Percentiles rank a stretch among this genome's conserved stretches.
Evolutionary conservation across 805 yeast genomes (phyloP).

Genomic region (Zygoascus ofunaensis): DNA sequence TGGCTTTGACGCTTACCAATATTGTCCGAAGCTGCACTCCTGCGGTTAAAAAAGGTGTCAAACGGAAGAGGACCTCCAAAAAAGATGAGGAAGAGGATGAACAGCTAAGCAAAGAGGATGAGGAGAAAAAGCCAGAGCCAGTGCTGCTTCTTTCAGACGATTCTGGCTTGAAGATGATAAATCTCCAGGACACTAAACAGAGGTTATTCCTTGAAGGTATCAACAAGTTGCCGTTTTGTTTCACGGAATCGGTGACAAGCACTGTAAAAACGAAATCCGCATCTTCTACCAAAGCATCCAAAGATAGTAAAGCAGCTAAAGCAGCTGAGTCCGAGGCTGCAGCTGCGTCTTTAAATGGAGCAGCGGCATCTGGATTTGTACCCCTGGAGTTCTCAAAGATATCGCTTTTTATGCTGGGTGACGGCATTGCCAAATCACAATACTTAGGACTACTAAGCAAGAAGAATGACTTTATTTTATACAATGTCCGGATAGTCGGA

Average conservation of each 20-base stretch:
- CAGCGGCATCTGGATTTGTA: background rate
- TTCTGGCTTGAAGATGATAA: background rate
- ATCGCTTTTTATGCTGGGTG: slow-evolving; percentile 57
- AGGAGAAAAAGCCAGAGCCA: background rate
- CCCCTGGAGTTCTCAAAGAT: slow-evolving; percentile 29
- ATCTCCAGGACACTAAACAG: background rate
- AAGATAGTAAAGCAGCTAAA: background rate
- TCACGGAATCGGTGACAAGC: background rate
- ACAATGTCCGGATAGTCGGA: slow-evolving; percentile 43
- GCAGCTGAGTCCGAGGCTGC: background rate
- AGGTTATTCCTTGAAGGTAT: background rate
- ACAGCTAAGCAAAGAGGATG: background rate
- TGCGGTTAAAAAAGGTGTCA: slow-evolving; percentile 1
- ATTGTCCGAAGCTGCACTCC: background rate
- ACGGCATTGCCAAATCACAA: slow-evolving; percentile 44
- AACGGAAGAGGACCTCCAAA: background rate
- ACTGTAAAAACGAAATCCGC: background rate
- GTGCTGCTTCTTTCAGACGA: background rate
- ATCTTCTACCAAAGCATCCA: background rate
- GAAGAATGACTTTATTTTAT: slow-evolving; percentile 71
- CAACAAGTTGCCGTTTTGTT: background rate
- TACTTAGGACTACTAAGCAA: slow-evolving; percentile 53
- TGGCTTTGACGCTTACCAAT: background rate
- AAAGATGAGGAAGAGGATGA: background rate
- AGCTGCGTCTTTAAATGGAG: background rate